Base-by-base conservation (phyloP, 768 basidiomycete genomes). In the Clavaria fumosa region DNA sequence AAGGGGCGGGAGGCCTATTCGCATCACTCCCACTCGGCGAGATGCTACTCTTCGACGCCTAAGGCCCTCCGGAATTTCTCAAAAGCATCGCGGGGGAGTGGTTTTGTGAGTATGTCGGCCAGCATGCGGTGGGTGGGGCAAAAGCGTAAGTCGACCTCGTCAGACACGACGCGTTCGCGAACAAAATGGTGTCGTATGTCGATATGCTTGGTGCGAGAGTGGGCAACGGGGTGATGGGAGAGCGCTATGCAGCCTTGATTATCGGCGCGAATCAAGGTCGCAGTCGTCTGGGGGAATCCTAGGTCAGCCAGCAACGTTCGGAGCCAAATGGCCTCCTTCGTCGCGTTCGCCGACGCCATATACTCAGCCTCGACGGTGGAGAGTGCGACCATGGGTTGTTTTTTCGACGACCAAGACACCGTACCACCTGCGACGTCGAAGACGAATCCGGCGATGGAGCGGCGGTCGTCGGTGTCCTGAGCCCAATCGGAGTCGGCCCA, bases 331-430 rank as follows among this genome's bases (percentile, higher is more conserved):
- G 49, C 53, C 42, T 67, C 53, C 35, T 57, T 50, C 0, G 52
- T 35, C 0, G 57, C 56, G 23, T 63, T 51, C 0, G 50, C 37
- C 0, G 49, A 43, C 0, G 62, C 62, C 10, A 65, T 52, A 46
- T 64, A 68, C 50, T 69, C 66, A 0, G 63, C 59, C 43, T 70
- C 62, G 3, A 52, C 53, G 0, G 58, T 63, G 0, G 63, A 69
- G 0, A 53, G 44, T 0, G 67, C 47, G 17, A 66, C 51, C 1
- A 53, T 52, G 1, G 41, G 31, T 46, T 72, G 69, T 33, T 58
- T 52, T 33, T 56, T 52, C 0, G 59, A 57, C 17, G 47, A 47
- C 67, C 69, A 72, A 3, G 52, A 44, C 4, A 70, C 48, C 2
- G 58, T 47, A 4, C 56, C 62, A 0, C 59, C 56, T 17, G 46